These are phyloP conservation scores for Blakeslea trispora DNA, from an alignment of 371 early-diverging fungal genomes.

Conservation along the genomic window DNA sequence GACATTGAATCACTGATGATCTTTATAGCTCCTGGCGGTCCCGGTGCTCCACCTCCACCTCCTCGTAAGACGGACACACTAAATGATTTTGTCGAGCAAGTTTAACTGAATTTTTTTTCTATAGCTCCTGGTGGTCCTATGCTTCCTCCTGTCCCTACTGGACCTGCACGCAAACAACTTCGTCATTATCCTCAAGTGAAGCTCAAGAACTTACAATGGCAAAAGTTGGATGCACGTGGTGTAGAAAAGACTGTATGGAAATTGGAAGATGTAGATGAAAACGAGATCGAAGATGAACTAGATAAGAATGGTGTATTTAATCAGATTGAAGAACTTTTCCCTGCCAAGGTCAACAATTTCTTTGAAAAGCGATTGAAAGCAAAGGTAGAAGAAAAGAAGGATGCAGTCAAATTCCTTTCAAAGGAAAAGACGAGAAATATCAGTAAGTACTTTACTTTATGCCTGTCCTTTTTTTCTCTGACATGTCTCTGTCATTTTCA, in stretches of 20 bases:
- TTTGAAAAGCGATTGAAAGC: slow-evolving; percentile 40
- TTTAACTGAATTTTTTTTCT: no score
- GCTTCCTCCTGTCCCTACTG: slow-evolving; percentile 23
- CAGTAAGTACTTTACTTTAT: slow-evolving; percentile 28
- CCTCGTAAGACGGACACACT: no score
- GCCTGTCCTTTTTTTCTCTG: not conserved
- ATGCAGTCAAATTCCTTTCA: slow-evolving; percentile 41
- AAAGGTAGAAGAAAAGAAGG: slow-evolving; percentile 40
- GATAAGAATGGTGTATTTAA: slow-evolving; percentile 38
- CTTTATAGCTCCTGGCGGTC: slow-evolving; percentile 6
- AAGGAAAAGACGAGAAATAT: slow-evolving; percentile 45
- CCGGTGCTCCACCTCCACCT: not conserved
- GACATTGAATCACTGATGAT: no score
- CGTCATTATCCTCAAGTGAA: slow-evolving; percentile 47
- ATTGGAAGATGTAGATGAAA: slow-evolving; percentile 35
- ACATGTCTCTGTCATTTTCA: no score
- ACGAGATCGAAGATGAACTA: slow-evolving; percentile 37
- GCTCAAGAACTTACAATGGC: slow-evolving; percentile 51
- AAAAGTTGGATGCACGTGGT: slow-evolving; percentile 42
- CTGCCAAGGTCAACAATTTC: slow-evolving; percentile 42
- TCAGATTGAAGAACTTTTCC: slow-evolving; percentile 42
- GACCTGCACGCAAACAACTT: slow-evolving; percentile 41
- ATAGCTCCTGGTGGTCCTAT: slow-evolving; percentile 20
- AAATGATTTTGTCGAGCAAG: no score
- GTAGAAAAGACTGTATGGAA: slow-evolving; percentile 48